phyloP scores from a whole-genome alignment of 139 green algal genomes.

The Tetradesmus obliquus region DNA sequence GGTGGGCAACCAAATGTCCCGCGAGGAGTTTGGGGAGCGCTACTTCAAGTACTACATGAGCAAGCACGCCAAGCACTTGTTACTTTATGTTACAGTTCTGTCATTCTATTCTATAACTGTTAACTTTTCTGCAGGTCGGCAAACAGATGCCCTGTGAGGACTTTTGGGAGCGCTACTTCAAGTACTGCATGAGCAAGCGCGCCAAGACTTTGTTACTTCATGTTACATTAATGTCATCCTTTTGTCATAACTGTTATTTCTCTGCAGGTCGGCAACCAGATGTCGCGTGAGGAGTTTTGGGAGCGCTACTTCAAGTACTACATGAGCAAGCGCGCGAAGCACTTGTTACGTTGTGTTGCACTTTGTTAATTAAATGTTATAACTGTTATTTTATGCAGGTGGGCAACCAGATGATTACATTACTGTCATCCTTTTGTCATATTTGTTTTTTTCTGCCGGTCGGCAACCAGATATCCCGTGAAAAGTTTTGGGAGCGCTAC shows the following conservation, averaged over 20 bases:
- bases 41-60: conserved; percentile 41
- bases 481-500: conserved; percentile 30
- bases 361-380: too few species aligned
- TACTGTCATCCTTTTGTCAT: neutral
- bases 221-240: too few species aligned
- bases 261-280: conserved; percentile 8
- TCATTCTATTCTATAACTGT: too few species aligned
- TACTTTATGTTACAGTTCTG: too few species aligned
- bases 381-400: too few species aligned
- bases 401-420: too few species aligned
- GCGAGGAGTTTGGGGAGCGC: conserved; percentile 21
- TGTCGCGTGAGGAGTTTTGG: conserved; percentile 31
- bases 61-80: neutral
- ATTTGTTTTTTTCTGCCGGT: neutral
- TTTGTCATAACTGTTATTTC: neutral
- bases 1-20: conserved; percentile 1
- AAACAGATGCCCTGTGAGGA: neutral
- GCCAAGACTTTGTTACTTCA: too few species aligned
- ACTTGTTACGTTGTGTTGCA: too few species aligned
- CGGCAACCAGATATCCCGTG: neutral
- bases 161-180: conserved; percentile 19
- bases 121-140: neutral
- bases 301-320: conserved; percentile 28
- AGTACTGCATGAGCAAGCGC: conserved; percentile 18
- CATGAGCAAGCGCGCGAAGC: conserved; percentile 26